Evolutionary conservation across 441 rosid genomes (phyloP).

Genomic region (Isatis lusitanica): DNA sequence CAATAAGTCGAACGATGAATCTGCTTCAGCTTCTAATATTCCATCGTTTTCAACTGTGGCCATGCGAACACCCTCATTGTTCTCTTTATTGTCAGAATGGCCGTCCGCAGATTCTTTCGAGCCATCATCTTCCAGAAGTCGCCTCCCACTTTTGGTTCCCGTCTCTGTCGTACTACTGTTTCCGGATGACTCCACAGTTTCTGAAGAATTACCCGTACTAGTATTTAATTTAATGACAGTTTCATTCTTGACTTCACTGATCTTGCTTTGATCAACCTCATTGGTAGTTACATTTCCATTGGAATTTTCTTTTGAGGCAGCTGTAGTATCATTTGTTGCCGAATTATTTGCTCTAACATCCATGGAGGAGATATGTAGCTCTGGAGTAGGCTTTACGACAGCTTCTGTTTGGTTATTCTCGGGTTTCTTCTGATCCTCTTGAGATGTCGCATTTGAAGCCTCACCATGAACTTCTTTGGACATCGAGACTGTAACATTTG

Average conservation of each 20-base stretch:
- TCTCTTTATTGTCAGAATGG: conserved; percentile 49
- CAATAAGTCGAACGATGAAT: conserved; percentile 84
- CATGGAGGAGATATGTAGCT: conserved; percentile 41
- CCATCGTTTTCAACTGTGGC: conserved; percentile 89
- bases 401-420: conserved; percentile 46
- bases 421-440: conserved; percentile 43
- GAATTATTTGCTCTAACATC: conserved; percentile 33
- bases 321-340: conserved; percentile 43
- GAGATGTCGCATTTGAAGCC: conserved; percentile 40
- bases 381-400: conserved; percentile 43
- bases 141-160: conserved; percentile 59
- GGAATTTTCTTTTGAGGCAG: conserved; percentile 37
- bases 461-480: conserved; percentile 38
- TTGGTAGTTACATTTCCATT: conserved; percentile 38
- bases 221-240: conserved; percentile 48
- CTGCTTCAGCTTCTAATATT: conserved; percentile 89
- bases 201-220: conserved; percentile 44
- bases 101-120: conserved; percentile 52
- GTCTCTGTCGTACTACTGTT: conserved; percentile 42
- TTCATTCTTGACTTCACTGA: conserved; percentile 39
- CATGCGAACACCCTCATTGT: conserved; percentile 46
- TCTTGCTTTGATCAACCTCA: conserved; percentile 45
- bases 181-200: conserved; percentile 37
- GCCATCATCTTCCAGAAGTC: conserved; percentile 70
- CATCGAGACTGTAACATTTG: conserved; percentile 41